These are phyloP conservation scores for Citrullus colocynthis DNA, from an alignment of 306 rosid genomes.

Conservation along the genomic window DNA sequence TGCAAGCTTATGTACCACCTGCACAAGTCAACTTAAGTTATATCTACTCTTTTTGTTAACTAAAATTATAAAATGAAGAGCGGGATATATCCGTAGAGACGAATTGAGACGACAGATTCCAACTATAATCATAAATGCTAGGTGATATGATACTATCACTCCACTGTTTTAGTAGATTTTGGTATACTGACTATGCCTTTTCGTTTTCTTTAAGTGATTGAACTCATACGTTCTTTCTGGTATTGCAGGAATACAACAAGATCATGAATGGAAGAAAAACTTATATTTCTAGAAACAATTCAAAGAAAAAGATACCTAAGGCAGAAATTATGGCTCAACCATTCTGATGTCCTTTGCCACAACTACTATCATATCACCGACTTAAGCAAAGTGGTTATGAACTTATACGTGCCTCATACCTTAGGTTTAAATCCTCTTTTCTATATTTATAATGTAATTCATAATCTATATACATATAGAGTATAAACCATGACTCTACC, in stretches of 20 bases:
- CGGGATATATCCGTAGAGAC: not conserved
- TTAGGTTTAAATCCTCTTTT: not conserved
- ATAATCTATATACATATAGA: not conserved
- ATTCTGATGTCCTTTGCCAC: not conserved
- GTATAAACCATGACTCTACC: not conserved
- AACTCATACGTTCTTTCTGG: not conserved
- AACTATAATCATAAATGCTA: not conserved
- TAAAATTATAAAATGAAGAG: not conserved
- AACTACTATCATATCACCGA: not conserved
- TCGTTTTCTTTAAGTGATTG: not conserved
- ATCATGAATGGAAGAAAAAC: not conserved
- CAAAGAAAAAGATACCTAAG: not conserved
- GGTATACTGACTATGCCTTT: not conserved
- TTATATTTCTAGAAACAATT: not conserved
- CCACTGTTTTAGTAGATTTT: not conserved
- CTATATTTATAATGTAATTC: not conserved
- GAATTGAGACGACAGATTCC: not conserved
- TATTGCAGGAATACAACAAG: not conserved
- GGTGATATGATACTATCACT: not conserved
- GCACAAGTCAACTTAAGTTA: slow-evolving; percentile 9
- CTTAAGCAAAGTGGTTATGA: not conserved
- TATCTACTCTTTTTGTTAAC: not conserved
- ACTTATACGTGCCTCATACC: not conserved
- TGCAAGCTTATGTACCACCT: slow-evolving; percentile 27
- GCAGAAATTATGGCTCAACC: not conserved